phyloP scores from a whole-genome alignment of 352 stramenopile species.

The Phytopythium ostracodes region DNA sequence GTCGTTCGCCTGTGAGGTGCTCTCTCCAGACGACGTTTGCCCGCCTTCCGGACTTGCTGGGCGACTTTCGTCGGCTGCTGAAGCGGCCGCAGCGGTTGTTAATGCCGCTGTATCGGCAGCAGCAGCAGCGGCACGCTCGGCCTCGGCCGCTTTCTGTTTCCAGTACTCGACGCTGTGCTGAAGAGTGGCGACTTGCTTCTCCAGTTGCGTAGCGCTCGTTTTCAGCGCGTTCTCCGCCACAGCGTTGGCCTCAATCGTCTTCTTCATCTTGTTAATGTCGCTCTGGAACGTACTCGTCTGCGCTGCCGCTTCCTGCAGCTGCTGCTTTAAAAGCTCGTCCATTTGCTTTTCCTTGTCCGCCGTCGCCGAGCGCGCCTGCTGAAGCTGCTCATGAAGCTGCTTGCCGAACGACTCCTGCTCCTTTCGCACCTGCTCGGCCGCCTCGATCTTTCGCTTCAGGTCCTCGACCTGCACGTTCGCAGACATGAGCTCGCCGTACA shows the following conservation, averaged over 20 bases:
- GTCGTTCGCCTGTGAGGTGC: conserved; percentile 33
- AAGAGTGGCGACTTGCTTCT: conserved; percentile 26
- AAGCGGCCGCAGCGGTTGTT: no score
- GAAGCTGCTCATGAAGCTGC: conserved; percentile 48
- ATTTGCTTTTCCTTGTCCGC: conserved; percentile 44
- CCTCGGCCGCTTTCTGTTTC: conserved; percentile 20
- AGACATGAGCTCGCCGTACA: conserved; percentile 70
- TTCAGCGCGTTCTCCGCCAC: conserved; percentile 31
- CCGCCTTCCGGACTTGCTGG: conserved; percentile 3
- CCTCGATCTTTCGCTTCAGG: conserved; percentile 55
- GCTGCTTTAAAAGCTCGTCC: conserved; percentile 39
- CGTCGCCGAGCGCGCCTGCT: conserved; percentile 37
- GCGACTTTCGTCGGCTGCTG: background rate
- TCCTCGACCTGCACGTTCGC: conserved; percentile 77
- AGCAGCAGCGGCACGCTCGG: conserved; percentile 12
- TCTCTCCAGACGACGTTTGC: conserved; percentile 11
- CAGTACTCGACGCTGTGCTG: conserved; percentile 17
- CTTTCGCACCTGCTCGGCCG: conserved; percentile 58
- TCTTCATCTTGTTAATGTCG: conserved; percentile 40
- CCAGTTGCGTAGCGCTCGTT: conserved; percentile 22
- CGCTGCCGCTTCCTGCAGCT: conserved; percentile 24
- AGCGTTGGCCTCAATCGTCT: conserved; percentile 31
- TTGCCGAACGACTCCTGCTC: conserved; percentile 56
- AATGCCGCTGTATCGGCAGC: background rate
- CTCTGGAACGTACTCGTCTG: conserved; percentile 26